Percentiles rank a stretch among this genome's conserved stretches.
These are phyloP conservation scores for Skeletonema menzelii DNA, from an alignment of 108 stramenopile genomes.

Conservation along the genomic window DNA sequence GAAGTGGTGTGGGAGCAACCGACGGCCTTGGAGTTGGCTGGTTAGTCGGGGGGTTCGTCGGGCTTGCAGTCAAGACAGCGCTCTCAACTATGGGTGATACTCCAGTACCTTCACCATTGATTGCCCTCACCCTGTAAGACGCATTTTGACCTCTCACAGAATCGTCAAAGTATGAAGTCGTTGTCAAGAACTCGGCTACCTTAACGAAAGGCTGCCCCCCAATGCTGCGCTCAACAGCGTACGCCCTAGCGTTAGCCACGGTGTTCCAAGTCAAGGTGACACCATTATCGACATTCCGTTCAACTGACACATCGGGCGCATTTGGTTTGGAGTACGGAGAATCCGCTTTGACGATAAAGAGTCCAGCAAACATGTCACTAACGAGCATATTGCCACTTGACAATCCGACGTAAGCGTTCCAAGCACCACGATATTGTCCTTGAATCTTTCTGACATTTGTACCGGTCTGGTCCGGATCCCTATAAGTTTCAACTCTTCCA, in stretches of 20 bases:
- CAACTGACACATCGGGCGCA: neutral
- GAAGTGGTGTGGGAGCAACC: neutral
- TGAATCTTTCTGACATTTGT: neutral
- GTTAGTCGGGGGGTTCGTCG: neutral
- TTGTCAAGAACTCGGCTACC: neutral
- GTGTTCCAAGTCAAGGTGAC: neutral
- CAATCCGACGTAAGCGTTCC: neutral
- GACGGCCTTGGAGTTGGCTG: neutral
- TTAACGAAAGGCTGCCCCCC: neutral
- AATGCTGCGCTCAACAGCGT: neutral
- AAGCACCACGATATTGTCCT: neutral
- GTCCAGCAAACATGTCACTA: neutral
- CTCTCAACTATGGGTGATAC: neutral
- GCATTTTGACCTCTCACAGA: neutral
- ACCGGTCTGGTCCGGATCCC: neutral
- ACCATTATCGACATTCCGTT: neutral
- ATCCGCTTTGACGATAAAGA: neutral
- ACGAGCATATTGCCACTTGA: neutral
- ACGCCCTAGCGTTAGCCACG: neutral
- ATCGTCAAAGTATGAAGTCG: neutral
- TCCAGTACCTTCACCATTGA: neutral
- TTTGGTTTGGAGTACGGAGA: neutral
- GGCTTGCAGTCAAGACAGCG: neutral
- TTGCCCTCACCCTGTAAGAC: neutral
- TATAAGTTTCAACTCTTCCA: neutral